These are phyloP conservation scores for Penicillium vulpinum DNA, from an alignment of 2,329 filamentous ascomycete genomes.

Conservation along the genomic window DNA sequence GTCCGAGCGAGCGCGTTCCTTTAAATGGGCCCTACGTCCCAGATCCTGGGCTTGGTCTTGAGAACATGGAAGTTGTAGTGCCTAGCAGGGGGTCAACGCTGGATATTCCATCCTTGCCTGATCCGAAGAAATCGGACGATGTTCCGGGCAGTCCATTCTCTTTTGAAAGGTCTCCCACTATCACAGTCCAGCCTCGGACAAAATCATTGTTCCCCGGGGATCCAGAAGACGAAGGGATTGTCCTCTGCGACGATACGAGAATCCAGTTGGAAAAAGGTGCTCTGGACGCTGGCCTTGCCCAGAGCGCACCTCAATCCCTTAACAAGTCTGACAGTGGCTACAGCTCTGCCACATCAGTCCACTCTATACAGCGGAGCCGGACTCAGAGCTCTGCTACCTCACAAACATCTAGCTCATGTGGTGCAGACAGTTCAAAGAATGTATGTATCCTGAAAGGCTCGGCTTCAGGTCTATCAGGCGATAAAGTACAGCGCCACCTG, in stretches of 20 bases:
- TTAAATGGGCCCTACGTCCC: conserved; percentile 17
- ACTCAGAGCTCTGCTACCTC: conserved; percentile 30
- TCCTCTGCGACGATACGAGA: conserved; percentile 18
- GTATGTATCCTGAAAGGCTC: conserved; percentile 3
- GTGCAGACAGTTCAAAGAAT: conserved; percentile 15
- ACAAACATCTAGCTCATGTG: conserved; percentile 25
- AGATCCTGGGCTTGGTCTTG: conserved; percentile 17
- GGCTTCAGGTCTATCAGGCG: not conserved
- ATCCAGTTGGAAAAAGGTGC: conserved; percentile 15
- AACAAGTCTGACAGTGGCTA: conserved; percentile 42
- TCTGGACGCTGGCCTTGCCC: conserved; percentile 12
- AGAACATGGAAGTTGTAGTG: conserved; percentile 10
- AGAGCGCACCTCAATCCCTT: conserved; percentile 25
- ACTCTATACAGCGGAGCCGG: conserved; percentile 28
- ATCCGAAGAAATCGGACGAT: conserved; percentile 24
- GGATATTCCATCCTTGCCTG: conserved; percentile 19
- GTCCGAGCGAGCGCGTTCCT: conserved; percentile 36
- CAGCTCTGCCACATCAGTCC: conserved; percentile 37
- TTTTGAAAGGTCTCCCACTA: conserved; percentile 35
- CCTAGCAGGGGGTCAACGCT: conserved; percentile 13
- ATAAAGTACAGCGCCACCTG: conserved; percentile 19
- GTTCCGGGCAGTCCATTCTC: conserved; percentile 36
- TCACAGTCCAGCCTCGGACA: conserved; percentile 7
- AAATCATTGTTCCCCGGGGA: conserved; percentile 19
- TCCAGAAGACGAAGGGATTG: conserved; percentile 24